phyloP scores from a whole-genome alignment of 129 eudicot genomes.

The Helichrysum umbraculigerum region DNA sequence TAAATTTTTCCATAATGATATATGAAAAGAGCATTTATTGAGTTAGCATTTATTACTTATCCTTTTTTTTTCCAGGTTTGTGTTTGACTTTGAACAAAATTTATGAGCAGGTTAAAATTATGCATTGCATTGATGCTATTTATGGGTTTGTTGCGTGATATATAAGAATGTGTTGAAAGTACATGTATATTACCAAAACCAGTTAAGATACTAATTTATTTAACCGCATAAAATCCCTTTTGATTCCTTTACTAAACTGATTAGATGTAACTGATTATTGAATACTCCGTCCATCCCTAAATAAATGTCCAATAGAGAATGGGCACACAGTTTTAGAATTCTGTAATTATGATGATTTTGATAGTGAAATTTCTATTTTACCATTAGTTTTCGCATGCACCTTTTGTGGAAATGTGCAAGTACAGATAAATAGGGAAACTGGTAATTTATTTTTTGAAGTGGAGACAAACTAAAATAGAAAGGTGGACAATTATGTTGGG shows the following conservation, averaged over 20 bases:
- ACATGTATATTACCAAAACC: not conserved
- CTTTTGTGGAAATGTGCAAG: too few species aligned
- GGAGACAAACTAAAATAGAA: too few species aligned
- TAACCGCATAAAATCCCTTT: not conserved
- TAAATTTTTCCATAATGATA: not conserved
- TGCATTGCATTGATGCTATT: not conserved
- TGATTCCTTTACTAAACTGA: not conserved
- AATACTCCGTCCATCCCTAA: not conserved
- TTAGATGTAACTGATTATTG: not conserved
- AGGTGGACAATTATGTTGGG: too few species aligned
- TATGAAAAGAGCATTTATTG: not conserved
- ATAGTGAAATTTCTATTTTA: not conserved
- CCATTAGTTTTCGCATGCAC: not conserved
- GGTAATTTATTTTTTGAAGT: too few species aligned
- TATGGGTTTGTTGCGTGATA: not conserved
- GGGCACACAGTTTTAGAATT: not conserved
- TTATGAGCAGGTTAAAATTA: not conserved
- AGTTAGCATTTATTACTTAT: not conserved
- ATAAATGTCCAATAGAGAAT: not conserved
- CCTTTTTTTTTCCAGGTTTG: not conserved
- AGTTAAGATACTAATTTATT: not conserved
- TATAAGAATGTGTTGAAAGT: not conserved
- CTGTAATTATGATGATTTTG: not conserved
- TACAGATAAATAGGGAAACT: too few species aligned
- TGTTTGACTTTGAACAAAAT: not conserved